Evolutionary conservation across 805 yeast species (phyloP).

Genomic region (Candida sanyiensis): DNA sequence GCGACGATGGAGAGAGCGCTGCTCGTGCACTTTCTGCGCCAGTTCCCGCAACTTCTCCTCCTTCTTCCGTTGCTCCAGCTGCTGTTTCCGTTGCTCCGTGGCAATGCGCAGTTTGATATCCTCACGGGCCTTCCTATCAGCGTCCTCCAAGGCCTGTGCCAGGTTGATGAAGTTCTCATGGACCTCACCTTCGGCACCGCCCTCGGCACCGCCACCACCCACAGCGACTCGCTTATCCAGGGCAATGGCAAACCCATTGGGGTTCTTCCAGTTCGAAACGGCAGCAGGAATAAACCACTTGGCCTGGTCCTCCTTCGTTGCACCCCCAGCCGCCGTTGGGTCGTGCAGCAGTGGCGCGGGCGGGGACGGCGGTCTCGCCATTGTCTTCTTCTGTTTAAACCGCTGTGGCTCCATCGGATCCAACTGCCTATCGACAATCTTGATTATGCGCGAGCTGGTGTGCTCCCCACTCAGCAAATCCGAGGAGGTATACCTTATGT

Average conservation of each 20-base stretch:
- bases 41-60: constrained; percentile 46
- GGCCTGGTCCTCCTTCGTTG: constrained; percentile 67
- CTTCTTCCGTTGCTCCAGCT: constrained; percentile 41
- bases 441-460: constrained; percentile 43
- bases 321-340: constrained; percentile 30
- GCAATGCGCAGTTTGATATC: constrained; percentile 47
- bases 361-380: constrained; percentile 64
- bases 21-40: constrained; percentile 44
- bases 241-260: constrained; percentile 79
- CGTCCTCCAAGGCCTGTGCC: constrained; percentile 66
- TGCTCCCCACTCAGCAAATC: constrained; percentile 29
- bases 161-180: constrained; percentile 56
- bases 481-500: constrained; percentile 40
- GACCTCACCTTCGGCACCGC: constrained; percentile 31
- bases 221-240: constrained; percentile 68
- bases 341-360: constrained; percentile 68
- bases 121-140: constrained; percentile 55
- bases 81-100: constrained; percentile 43
- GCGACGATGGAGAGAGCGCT: constrained; percentile 17
- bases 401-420: constrained; percentile 89
- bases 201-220: constrained; percentile 35
- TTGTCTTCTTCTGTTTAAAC: constrained; percentile 60
- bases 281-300: constrained; percentile 89
- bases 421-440: constrained; percentile 57
- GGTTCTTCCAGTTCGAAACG: constrained; percentile 92